Percentiles rank a stretch among this genome's conserved stretches.
Evolutionary conservation across 2,329 filamentous ascomycete genomes (phyloP).

Genomic region (Exutisphaerella laricina): DNA sequence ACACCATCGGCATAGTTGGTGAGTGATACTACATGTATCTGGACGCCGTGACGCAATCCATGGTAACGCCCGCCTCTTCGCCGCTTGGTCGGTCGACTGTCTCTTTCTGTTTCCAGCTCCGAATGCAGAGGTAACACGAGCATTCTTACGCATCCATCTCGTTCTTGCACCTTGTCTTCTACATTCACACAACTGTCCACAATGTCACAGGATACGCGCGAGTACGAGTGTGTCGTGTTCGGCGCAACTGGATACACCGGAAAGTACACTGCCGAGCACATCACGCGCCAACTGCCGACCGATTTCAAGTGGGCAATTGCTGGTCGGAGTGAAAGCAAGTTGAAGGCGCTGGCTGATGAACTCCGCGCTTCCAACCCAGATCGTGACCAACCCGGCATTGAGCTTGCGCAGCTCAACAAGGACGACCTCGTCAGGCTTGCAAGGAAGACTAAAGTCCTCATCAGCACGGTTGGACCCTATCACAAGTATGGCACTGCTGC

Average conservation of each 20-base stretch:
- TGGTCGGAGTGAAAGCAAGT: conserved; percentile 71
- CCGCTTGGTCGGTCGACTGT: conserved; percentile 1
- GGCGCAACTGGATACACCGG: conserved; percentile 77
- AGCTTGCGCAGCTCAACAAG: conserved; percentile 45
- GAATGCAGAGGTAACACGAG: conserved; percentile 12
- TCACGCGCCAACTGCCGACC: conserved; percentile 64
- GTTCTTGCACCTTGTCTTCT: background rate
- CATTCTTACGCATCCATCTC: conserved; percentile 2
- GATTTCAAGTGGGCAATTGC: conserved; percentile 83
- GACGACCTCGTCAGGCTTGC: conserved; percentile 48
- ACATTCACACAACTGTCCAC: conserved; percentile 1
- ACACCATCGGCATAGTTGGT: no score
- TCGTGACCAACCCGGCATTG: conserved; percentile 61
- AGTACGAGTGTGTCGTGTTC: conserved; percentile 62
- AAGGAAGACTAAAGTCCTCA: conserved; percentile 52
- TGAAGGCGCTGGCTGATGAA: conserved; percentile 62
- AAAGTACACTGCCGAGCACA: conserved; percentile 67
- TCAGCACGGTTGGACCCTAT: conserved; percentile 60
- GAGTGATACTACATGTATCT: no score
- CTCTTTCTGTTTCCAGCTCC: conserved; percentile 2
- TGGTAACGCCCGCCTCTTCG: background rate
- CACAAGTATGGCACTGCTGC: conserved; percentile 59
- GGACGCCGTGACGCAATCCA: background rate
- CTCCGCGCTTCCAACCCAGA: conserved; percentile 63
- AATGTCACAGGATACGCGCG: conserved; percentile 40